Evolutionary conservation across 2,329 filamentous ascomycete species (phyloP).

Genomic region (Colletotrichum gloeosporioides): DNA sequence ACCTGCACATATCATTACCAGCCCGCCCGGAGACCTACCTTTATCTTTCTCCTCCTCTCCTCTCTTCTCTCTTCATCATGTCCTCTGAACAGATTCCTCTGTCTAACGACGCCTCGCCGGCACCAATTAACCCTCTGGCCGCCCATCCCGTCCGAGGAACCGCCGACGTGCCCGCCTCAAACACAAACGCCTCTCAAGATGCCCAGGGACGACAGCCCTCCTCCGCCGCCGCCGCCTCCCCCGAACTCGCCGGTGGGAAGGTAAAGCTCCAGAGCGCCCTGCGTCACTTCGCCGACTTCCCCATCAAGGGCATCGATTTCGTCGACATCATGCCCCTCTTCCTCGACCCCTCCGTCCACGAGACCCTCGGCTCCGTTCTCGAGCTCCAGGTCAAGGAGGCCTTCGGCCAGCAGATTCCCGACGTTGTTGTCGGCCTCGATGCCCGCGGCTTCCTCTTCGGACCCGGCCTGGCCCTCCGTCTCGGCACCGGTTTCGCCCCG

Average conservation of each 20-base stretch:
- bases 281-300: constrained; percentile 91
- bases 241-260: constrained; percentile 73
- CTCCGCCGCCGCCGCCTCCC: constrained; percentile 64
- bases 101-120: constrained; percentile 18
- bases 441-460: constrained; percentile 96
- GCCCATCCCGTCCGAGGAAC: constrained; percentile 30
- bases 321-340: constrained; percentile 99
- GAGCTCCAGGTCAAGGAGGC: constrained; percentile 78
- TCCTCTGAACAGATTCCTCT: constrained; percentile 25
- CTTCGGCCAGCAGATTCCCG: constrained; percentile 69
- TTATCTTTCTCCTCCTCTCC: constrained; percentile 26
- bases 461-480: constrained; percentile 80
- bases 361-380: constrained; percentile 80
- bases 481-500: constrained; percentile 88
- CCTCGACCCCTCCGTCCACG: constrained; percentile 75
- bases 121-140: constrained; percentile 34
- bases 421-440: constrained; percentile 92
- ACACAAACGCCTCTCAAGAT: constrained; percentile 50
- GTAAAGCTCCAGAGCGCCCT: constrained; percentile 75
- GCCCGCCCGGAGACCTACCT: constrained; percentile 25
- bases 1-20: constrained; percentile 23
- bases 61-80: constrained; percentile 39
- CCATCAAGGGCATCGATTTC: constrained; percentile 89
- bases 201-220: constrained; percentile 68
- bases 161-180: constrained; percentile 29